phyloP scores from a whole-genome alignment of 2,329 filamentous ascomycete genomes.

The Pseudogymnoascus destructans region DNA sequence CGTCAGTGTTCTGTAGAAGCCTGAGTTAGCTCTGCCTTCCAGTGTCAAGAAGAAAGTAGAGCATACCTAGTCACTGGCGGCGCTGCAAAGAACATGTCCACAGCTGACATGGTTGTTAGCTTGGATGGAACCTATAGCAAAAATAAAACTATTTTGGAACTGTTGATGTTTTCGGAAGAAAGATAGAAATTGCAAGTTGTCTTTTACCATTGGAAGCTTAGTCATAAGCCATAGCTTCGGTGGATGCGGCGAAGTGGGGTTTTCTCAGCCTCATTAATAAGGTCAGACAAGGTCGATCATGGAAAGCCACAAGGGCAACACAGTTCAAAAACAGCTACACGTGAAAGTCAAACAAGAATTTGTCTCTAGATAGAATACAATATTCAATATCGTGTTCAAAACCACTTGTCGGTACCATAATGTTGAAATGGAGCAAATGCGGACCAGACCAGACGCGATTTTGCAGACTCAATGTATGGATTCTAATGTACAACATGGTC shows the following conservation, averaged over 20 bases:
- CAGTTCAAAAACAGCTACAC: background rate
- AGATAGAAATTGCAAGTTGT: conserved; percentile 6
- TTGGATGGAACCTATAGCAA: conserved; percentile 2
- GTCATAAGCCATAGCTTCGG: conserved; percentile 1
- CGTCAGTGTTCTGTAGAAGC: conserved; percentile 45
- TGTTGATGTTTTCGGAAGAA: conserved; percentile 4
- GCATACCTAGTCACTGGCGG: conserved; percentile 54
- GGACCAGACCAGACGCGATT: background rate
- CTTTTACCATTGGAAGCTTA: conserved; percentile 6
- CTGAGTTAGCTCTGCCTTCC: conserved; percentile 30
- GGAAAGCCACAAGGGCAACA: background rate
- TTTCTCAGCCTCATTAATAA: background rate
- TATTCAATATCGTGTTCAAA: background rate
- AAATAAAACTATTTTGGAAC: background rate
- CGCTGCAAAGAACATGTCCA: conserved; percentile 50
- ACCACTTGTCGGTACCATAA: background rate
- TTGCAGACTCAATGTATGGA: background rate
- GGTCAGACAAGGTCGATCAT: background rate
- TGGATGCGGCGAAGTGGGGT: background rate
- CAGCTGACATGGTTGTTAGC: conserved; percentile 23
- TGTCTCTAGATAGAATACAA: background rate
- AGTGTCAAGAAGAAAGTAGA: conserved; percentile 24
- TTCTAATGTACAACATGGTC: background rate
- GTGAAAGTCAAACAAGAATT: background rate
- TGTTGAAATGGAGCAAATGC: background rate